Evolutionary conservation across 2,329 filamentous ascomycete species (phyloP), one percentile per base, ranked within the genome.

Genomic region (Botrytis fragariae): DNA sequence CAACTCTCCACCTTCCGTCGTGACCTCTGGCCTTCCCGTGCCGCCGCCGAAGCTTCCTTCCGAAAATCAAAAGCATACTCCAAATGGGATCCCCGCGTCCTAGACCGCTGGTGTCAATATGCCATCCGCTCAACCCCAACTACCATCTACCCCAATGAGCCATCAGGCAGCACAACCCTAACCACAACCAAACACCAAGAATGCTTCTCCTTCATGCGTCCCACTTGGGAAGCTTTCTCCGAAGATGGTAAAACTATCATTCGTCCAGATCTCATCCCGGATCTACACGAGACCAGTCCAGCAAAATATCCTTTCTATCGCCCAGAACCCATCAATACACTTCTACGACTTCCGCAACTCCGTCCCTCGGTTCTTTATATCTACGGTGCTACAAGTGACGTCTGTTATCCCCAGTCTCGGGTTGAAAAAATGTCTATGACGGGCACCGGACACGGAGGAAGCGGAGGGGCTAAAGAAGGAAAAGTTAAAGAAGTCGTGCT

Each of bases 111-210:
- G 91, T 83, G 94, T 62, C 77, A 88, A 73, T 86, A 93, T 79
- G 95, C 94, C 20, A 84, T 98, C n/a, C 88, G 92, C n/a, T 87
- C 91, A 25, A 85, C 91, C 3, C 92, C 93, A 3, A 94, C 92
- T 0, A 78, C 80, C 12, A 79, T 91, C 25, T 87, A 89, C 80
- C 88, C 89, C 0, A 78, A 84, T 1, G 73, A 76, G 12, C 79
- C 59, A 35, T 48, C 79, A 20, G 80, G 83, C 25, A 83, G 86
- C 48, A 91, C 94, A 1, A 95, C 93, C 0, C 86, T 96, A 3
- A 88, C 89, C 2, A 98, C 95, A 0, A 91, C 93, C 0, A 94
- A 95, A 78, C 92, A 97, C 81, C 93, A 97, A 80, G 94, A 97
- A 84, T 92, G 96, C 72, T 91, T 93, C 79, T 94, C 91, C 1